A percentile compares a stretch with the other conserved stretches of the same genome.
Conservation (phyloP, 768 basidiomycete genomes). For the Tremella mesenterica region DNA sequence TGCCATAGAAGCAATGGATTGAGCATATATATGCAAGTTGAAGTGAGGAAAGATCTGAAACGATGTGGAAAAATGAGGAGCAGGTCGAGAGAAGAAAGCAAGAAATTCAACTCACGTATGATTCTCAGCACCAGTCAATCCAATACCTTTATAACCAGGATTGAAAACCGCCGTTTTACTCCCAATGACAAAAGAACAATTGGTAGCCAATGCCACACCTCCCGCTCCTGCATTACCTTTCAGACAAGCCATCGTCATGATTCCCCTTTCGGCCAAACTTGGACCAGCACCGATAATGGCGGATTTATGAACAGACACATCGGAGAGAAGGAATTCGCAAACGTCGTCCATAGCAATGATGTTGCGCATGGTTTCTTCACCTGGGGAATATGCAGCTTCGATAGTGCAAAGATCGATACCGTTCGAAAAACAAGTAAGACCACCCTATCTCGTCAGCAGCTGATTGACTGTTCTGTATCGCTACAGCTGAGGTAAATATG, state of each 20-base stretch:
- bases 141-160: conserved; percentile 35
- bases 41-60: not conserved
- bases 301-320: conserved; percentile 19
- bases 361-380: conserved; percentile 34
- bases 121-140: conserved; percentile 36
- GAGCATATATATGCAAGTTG: not conserved
- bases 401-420: conserved; percentile 40
- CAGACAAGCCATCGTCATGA: conserved; percentile 34
- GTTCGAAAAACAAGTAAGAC: conserved; percentile 35
- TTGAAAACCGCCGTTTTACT: conserved; percentile 29
- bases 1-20: not conserved
- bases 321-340: conserved; percentile 36
- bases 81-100: not conserved
- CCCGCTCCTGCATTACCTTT: conserved; percentile 39
- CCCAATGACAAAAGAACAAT: conserved; percentile 30
- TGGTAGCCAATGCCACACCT: conserved; percentile 36
- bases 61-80: no score
- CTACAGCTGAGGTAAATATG: not conserved
- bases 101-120: conserved; percentile 30
- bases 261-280: conserved; percentile 19
- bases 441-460: conserved; percentile 13
- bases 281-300: conserved; percentile 5
- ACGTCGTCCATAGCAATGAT: conserved; percentile 42
- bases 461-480: not conserved
- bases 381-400: conserved; percentile 25